Evolutionary conservation across 495 filamentous ascomycete genomes (phyloP).

Genomic region (Beverwykella pulmonaria): DNA sequence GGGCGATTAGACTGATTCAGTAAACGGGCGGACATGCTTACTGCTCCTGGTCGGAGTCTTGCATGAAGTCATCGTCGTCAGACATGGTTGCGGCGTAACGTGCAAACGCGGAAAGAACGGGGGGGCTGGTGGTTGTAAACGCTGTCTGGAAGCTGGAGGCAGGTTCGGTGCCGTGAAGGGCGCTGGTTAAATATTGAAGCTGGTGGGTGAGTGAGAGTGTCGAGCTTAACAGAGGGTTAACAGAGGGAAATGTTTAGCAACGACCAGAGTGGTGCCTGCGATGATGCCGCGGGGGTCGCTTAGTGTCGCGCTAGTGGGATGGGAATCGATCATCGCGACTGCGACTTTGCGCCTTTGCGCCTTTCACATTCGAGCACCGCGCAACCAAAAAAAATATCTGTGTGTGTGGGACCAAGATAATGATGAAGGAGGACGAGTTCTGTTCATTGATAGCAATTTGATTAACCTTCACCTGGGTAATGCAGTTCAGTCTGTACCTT

Average conservation of each 20-base stretch:
- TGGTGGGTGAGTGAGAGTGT: neutral
- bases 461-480: no score
- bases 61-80: conserved; percentile 98
- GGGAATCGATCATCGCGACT: neutral
- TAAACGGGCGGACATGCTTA: conserved; percentile 40
- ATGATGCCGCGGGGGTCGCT: conserved; percentile 4
- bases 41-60: conserved; percentile 93
- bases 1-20: neutral
- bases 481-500: no score
- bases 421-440: no score
- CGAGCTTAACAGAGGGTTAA: neutral
- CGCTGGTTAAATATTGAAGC: neutral
- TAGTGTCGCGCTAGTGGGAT: neutral
- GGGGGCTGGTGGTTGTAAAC: neutral
- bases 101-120: neutral
- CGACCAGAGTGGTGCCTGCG: conserved; percentile 8
- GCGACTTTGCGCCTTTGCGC: neutral
- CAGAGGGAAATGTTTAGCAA: conserved; percentile 1
- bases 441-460: no score
- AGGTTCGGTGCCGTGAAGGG: neutral
- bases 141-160: neutral
- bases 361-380: no score
- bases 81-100: conserved; percentile 65
- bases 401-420: no score
- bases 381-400: no score